Evolutionary conservation across 140 eudicot species (phyloP).

Genomic region (Oenanthe javanica): DNA sequence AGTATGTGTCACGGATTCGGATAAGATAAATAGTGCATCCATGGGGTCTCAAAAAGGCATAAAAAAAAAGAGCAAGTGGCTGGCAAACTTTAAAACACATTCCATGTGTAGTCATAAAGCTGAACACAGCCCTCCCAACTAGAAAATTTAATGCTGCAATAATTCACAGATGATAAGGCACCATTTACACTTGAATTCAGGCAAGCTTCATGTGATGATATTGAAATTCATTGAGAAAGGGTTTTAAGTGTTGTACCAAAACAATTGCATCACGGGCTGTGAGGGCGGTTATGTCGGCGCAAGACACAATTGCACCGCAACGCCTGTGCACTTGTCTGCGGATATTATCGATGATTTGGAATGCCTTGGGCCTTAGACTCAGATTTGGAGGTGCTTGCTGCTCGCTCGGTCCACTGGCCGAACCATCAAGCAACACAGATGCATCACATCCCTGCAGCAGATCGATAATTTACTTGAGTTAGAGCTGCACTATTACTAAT

Average conservation of each 20-base stretch:
- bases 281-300: slow-evolving; percentile 18
- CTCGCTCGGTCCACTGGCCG: slow-evolving; percentile 19
- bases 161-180: not conserved
- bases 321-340: slow-evolving; percentile 12
- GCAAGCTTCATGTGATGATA: not conserved
- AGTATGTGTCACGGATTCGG: not conserved
- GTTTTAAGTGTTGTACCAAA: not conserved
- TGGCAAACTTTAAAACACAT: too few relatives aligned
- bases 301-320: slow-evolving; percentile 16
- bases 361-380: slow-evolving; percentile 16
- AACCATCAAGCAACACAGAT: slow-evolving; percentile 17
- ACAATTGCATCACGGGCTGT: slow-evolving; percentile 20
- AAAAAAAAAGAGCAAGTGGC: too few relatives aligned
- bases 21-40: not conserved
- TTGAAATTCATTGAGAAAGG: not conserved
- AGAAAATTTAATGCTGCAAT: not conserved
- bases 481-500: not conserved
- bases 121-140: not conserved
- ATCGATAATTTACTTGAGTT: not conserved
- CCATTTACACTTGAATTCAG: not conserved
- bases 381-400: slow-evolving; percentile 14
- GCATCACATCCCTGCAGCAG: slow-evolving; percentile 18
- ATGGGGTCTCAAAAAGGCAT: not conserved
- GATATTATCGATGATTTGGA: slow-evolving; percentile 11
- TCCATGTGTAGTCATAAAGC: not conserved